These are phyloP conservation scores for Ganoderma leucocontextum DNA, from an alignment of 1,284 basidiomycete genomes.

Conservation along the genomic window DNA sequence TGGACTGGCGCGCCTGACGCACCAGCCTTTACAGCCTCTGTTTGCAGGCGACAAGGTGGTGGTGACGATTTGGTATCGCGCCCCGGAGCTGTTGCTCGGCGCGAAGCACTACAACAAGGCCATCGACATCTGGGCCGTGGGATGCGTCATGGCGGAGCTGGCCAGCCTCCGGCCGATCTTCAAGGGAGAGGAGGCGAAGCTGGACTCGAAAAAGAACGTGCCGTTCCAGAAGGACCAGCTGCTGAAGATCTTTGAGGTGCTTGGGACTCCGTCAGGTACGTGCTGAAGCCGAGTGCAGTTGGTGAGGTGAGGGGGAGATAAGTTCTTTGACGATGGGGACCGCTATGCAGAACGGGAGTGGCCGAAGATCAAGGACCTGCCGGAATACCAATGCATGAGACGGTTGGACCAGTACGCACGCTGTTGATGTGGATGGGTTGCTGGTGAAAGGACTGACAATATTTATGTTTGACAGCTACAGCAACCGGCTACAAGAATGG, in stretches of 20 bases:
- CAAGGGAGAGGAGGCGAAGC: conserved; percentile 98
- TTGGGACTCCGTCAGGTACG: conserved; percentile 75
- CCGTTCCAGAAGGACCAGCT: conserved; percentile 97
- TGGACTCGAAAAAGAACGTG: conserved; percentile 92
- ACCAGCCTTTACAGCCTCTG: conserved; percentile 86
- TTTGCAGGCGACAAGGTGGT: conserved; percentile 97
- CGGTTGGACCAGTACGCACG: conserved; percentile 75
- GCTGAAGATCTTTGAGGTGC: conserved; percentile 92
- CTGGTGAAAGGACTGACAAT: conserved; percentile 11
- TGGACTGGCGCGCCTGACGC: conserved; percentile 90
- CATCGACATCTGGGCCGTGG: conserved; percentile 95
- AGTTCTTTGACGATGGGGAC: background rate
- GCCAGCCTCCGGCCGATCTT: conserved; percentile 95
- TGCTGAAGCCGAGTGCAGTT: background rate
- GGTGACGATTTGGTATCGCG: conserved; percentile 99
- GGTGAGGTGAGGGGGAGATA: background rate
- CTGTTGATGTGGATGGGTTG: conserved; percentile 3
- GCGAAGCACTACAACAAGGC: conserved; percentile 97
- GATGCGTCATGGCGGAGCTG: conserved; percentile 96
- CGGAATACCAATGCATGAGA: conserved; percentile 88
- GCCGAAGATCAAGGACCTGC: conserved; percentile 89
- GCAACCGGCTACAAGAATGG: conserved; percentile 81
- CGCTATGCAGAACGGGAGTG: conserved; percentile 75
- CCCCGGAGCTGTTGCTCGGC: conserved; percentile 93
- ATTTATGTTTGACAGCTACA: conserved; percentile 56